These are phyloP conservation scores for Aspergillus eucalypticola DNA, from an alignment of 2,329 filamentous ascomycete genomes.

Conservation along the genomic window DNA sequence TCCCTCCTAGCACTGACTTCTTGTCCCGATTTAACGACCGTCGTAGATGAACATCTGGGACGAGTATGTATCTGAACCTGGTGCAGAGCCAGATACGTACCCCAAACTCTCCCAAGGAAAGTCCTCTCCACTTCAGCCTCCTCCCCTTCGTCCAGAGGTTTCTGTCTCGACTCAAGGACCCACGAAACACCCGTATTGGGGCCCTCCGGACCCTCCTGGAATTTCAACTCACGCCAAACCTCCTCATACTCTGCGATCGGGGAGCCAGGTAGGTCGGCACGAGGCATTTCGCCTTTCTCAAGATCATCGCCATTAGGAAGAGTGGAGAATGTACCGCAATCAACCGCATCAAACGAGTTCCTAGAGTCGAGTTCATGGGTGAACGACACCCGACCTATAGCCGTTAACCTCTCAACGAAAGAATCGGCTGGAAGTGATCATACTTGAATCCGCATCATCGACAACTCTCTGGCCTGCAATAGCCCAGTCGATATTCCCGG, in stretches of 20 bases:
- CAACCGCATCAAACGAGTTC: slow-evolving; percentile 33
- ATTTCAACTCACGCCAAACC: slow-evolving; percentile 58
- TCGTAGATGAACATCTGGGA: slow-evolving; percentile 9
- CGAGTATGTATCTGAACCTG: slow-evolving; percentile 26
- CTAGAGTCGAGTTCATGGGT: slow-evolving; percentile 44
- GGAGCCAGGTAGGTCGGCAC: slow-evolving; percentile 34
- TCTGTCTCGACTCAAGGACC: slow-evolving; percentile 31
- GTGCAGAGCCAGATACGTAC: slow-evolving; percentile 31
- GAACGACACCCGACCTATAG: slow-evolving; percentile 37
- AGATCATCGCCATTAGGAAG: slow-evolving; percentile 45
- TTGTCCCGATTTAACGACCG: slow-evolving; percentile 23
- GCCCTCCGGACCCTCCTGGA: slow-evolving; percentile 33
- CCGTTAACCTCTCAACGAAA: background rate
- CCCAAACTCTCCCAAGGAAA: slow-evolving; percentile 35
- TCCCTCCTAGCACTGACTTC: slow-evolving; percentile 34
- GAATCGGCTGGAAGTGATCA: background rate
- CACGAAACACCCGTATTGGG: slow-evolving; percentile 26
- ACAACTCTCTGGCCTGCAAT: slow-evolving; percentile 45
- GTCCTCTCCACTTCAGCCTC: slow-evolving; percentile 26
- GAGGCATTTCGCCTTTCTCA: slow-evolving; percentile 43
- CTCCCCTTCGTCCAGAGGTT: slow-evolving; percentile 15
- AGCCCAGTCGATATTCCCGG: slow-evolving; percentile 45
- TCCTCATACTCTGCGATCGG: slow-evolving; percentile 61
- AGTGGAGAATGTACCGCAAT: slow-evolving; percentile 40
- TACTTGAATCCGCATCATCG: slow-evolving; percentile 38